Evolutionary conservation across 2,329 filamentous ascomycete genomes (phyloP), one percentile per base, ranked within the genome.

Genomic region (Trichoderma gracile): DNA sequence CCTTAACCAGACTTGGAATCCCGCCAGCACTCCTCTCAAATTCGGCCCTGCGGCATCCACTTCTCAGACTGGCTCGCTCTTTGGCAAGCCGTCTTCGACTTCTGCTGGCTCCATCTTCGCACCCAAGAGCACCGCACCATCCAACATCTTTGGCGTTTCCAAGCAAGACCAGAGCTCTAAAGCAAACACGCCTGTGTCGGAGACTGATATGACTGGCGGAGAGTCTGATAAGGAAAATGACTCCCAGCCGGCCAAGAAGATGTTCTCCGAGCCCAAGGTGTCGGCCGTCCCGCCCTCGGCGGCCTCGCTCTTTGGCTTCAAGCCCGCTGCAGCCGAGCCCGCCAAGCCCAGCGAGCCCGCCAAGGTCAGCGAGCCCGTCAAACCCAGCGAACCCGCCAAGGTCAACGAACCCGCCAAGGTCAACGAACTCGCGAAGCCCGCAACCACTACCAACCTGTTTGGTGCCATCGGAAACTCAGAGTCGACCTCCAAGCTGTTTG

Each of bases 21-120:
- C 77, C 5, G 82, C 78, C 73, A 80, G 78, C 19, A 79, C 79
- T 6, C 84, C 84, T 2, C 84, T 87, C 72, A 86, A 85, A 71
- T 86, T 86, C 70, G 79, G 78, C 14, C 73, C 78, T 49, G 66
- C 72, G 56, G 70, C 73, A 8, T 59, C 74, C 17, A n/a, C 58
- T 25, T 60, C 74, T 40, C 57, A 59, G 27, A 61, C 75, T 43
- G 67, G 68, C 40, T 73, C 69, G 67, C 72, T 75, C 14, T 78
- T 79, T 66, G 73, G 75, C 59, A 71, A 68, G 30, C 17, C 69
- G 15, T 69, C 68, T 25, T 69, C 74, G 30, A 70, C 69, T 42
- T 71, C 72, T 54, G 68, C 73, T 60, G 74, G 71, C 65, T 74
- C 74, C 42, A 65, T 77, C 30, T 78, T 80, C 49, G 71, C 75